phyloP scores from a whole-genome alignment of 257 asterid species.

The Solanum lignicaule region DNA sequence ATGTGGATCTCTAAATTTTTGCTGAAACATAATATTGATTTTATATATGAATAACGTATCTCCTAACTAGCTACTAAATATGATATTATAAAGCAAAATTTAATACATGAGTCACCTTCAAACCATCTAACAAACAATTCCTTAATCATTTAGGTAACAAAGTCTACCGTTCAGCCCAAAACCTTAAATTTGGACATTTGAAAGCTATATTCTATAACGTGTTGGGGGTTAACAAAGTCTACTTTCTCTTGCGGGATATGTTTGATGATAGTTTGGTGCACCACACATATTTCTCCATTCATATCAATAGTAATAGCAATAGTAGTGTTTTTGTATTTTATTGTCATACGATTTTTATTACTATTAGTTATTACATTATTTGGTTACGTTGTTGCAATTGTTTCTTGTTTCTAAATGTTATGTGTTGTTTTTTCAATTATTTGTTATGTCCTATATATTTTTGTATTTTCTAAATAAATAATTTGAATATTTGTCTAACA shows the following conservation, averaged over 20 bases:
- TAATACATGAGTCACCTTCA: background rate
- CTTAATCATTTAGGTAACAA: background rate
- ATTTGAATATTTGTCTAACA: background rate
- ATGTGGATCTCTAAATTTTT: no score
- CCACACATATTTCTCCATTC: background rate
- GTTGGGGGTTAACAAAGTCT: no score
- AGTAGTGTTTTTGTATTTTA: no score
- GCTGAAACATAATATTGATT: no score
- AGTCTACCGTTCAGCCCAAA: background rate
- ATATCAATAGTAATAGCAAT: background rate
- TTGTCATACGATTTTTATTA: background rate
- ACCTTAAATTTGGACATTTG: background rate
- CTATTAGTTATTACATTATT: background rate
- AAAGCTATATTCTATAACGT: no score
- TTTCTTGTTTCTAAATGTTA: no score
- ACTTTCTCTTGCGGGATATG: background rate
- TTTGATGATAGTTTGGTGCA: background rate
- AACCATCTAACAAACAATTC: background rate
- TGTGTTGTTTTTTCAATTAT: background rate
- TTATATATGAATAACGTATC: no score
- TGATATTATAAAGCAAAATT: no score
- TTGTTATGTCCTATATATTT: background rate
- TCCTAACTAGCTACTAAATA: no score
- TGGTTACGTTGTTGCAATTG: background rate
- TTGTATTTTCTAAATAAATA: background rate